Evolutionary conservation across 177 flowering plant species (phyloP), one percentile per base, ranked within the genome.

Genomic region (Vitis hybrid): DNA sequence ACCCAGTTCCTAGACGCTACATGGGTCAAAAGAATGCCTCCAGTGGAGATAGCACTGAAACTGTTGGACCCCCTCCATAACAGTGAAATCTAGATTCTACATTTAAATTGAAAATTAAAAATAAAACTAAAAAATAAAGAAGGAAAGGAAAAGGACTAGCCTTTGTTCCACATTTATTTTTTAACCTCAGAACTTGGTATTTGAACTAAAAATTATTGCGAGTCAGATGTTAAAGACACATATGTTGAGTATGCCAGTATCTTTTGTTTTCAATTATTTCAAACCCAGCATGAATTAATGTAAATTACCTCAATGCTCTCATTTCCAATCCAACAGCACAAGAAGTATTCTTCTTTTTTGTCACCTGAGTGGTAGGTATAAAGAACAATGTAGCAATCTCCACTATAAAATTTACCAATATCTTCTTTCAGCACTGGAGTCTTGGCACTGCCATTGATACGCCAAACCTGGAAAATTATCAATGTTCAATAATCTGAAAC

Each of bases 351-450:
- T 77, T 96, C 99, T 72, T 87, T 94, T 89, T 85, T 88, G 26
- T 96, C 99, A 73, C 94, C 87, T 12, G 92, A 79, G 69, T 94
- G 98, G 74, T 94, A 94, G 51, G 98, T 90, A 76, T 94, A 94
- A 66, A 96, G 94, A 74, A 91, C 80, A 74, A 96, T 87, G 71
- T 92, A 96, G 84, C 99, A 92, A 78, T 96, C 99, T 66, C 99
- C 98, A 79, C 93, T 76, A 69, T 89, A 94, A 77, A 96, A 96
- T 87, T 91, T 94, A 64, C 99, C 98, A 70, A 92, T 76, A 62
- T 96, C 97, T 74, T 92, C 94, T 68, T 77, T 82, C 12, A 97
- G 77, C 75, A 96, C 80, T 45, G 91, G 93, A 67, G 97, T 91
- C 81, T 96, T 96, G 58, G 93, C 91, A 88, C 86, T 88, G 59